Conservation (phyloP, 441 rosid species). For the Eruca vesicaria region DNA sequence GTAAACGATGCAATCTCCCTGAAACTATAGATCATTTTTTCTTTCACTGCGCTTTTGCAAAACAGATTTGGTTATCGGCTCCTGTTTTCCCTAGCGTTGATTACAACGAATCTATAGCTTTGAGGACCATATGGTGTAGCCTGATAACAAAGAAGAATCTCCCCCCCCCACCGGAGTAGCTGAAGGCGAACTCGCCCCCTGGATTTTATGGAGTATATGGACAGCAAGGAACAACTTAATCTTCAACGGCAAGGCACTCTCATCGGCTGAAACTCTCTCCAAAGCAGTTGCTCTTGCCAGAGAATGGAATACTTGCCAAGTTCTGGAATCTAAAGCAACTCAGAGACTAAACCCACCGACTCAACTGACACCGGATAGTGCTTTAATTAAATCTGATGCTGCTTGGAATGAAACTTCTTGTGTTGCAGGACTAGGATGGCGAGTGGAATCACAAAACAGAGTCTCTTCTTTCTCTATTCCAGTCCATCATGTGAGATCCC, state of each 20-base stretch:
- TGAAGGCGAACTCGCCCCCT: neutral
- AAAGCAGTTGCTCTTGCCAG: neutral
- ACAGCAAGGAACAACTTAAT: neutral
- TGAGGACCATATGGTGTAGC: too few relatives aligned
- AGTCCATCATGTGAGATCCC: neutral
- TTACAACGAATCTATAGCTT: too few relatives aligned
- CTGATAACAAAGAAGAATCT: neutral
- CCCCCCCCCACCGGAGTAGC: neutral
- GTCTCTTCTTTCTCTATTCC: neutral
- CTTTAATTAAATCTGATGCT: neutral
- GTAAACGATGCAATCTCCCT: neutral
- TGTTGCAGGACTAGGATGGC: neutral
- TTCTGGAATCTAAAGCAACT: too few relatives aligned
- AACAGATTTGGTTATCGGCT: neutral
- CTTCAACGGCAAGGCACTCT: neutral
- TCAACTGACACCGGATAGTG: neutral
- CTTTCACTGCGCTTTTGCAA: neutral
- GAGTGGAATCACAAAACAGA: neutral
- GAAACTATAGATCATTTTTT: neutral
- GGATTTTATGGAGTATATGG: neutral
- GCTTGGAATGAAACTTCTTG: neutral
- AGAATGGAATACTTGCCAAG: neutral
- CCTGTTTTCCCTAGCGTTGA: too few relatives aligned
- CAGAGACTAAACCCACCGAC: too few relatives aligned
- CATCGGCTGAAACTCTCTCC: neutral